Percentiles rank a stretch among this genome's conserved stretches.
These are phyloP conservation scores for Periconia sp. DNA, from an alignment of 2,329 filamentous ascomycete species.

Conservation along the genomic window DNA sequence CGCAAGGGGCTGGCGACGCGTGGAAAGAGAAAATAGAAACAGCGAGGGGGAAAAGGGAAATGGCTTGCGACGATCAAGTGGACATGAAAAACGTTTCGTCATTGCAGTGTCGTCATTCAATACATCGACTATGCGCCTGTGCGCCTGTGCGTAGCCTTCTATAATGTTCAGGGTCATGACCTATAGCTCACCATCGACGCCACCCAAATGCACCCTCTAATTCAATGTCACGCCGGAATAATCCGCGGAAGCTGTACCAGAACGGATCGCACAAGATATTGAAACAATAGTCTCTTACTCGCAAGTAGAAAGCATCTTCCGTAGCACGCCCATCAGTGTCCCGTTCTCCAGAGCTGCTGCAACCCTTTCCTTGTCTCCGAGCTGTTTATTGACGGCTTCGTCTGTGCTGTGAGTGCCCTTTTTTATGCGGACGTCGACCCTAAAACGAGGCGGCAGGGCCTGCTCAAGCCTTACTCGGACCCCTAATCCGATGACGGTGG, in stretches of 20 bases:
- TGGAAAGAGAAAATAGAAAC: background rate
- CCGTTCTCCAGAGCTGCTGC: constrained; percentile 94
- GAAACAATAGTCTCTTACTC: constrained; percentile 50
- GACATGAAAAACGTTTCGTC: too few relatives aligned
- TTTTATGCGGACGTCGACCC: constrained; percentile 92
- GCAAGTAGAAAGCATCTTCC: constrained; percentile 93
- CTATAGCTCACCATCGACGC: background rate
- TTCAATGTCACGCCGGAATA: background rate
- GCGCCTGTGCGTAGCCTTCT: background rate
- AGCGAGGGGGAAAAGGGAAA: background rate
- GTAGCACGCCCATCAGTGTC: constrained; percentile 83
- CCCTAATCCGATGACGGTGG: constrained; percentile 93
- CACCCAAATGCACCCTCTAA: background rate
- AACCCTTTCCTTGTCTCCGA: constrained; percentile 95
- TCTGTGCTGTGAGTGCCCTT: constrained; percentile 95
- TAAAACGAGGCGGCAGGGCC: constrained; percentile 86
- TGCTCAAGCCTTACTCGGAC: constrained; percentile 91
- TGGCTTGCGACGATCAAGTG: background rate
- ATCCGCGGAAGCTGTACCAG: background rate
- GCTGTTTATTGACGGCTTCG: constrained; percentile 95
- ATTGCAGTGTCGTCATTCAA: background rate
- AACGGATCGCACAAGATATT: background rate
- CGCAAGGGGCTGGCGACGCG: background rate
- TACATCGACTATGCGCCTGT: background rate
- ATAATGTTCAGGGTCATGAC: background rate